Conservation (phyloP, 116 monocot genomes). For the Dioscorea cayenensis region DNA sequence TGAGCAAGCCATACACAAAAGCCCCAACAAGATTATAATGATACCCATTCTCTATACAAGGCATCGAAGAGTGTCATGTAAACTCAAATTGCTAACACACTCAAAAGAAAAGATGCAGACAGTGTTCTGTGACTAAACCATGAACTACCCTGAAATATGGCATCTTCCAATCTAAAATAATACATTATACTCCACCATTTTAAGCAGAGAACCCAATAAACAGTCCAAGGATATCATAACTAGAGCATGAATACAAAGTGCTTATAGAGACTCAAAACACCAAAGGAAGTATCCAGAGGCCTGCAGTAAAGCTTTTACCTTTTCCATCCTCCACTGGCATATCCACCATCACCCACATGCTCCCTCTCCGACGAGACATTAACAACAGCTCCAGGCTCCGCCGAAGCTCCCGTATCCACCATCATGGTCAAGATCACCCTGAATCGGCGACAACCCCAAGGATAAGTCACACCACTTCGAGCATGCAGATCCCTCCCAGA, state of each 20-base stretch:
- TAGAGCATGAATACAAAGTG: no score
- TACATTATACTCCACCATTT: no score
- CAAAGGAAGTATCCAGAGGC: background rate
- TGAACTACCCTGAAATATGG: no score
- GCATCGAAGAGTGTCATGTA: no score
- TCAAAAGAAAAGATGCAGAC: no score
- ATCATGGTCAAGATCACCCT: conserved; percentile 35
- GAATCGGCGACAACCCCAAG: conserved; percentile 17
- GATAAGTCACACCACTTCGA: conserved; percentile 7
- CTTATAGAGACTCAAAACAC: background rate
- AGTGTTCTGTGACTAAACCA: no score
- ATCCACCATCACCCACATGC: conserved; percentile 37
- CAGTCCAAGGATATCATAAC: no score
- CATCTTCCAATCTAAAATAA: no score
- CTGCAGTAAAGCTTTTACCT: conserved; percentile 31
- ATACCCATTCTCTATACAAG: no score
- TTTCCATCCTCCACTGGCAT: conserved; percentile 56
- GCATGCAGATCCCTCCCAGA: conserved; percentile 24
- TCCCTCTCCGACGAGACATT: conserved; percentile 26
- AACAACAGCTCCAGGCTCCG: conserved; percentile 12
- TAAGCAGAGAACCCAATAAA: no score
- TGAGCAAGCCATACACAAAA: background rate
- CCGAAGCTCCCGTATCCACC: conserved; percentile 37
- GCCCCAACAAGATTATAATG: no score
- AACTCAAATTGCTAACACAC: no score